Evolutionary conservation across 768 basidiomycete genomes (phyloP).

Genomic region (Kwoniella sp.): DNA sequence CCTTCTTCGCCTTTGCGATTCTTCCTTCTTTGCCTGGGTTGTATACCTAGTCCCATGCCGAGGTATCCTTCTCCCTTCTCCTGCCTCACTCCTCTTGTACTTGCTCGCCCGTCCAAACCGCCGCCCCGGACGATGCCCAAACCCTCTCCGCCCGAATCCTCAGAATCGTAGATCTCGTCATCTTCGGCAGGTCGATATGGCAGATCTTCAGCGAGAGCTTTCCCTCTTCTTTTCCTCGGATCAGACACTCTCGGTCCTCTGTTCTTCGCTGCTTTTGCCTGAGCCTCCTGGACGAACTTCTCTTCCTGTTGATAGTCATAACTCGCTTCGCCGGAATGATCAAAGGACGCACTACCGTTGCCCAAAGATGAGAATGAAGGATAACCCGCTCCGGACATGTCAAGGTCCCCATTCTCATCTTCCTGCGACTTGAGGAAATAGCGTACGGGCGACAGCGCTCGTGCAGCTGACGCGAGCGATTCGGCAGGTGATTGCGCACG

Average conservation of each 20-base stretch:
- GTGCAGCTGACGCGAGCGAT: slow-evolving; percentile 34
- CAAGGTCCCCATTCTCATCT: slow-evolving; percentile 30
- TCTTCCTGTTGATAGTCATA: slow-evolving; percentile 48
- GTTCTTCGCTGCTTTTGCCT: slow-evolving; percentile 15
- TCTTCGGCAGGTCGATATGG: slow-evolving; percentile 50
- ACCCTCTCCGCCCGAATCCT: slow-evolving; percentile 45
- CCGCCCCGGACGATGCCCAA: slow-evolving; percentile 44
- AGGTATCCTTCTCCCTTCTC: slow-evolving; percentile 50
- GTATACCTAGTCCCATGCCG: slow-evolving; percentile 47
- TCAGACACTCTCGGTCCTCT: slow-evolving; percentile 28
- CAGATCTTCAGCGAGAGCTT: slow-evolving; percentile 39
- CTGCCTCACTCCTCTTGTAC: slow-evolving; percentile 40
- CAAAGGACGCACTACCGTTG: slow-evolving; percentile 1
- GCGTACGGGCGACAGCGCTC: slow-evolving; percentile 48
- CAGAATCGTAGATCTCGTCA: slow-evolving; percentile 33
- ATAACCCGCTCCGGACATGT: slow-evolving; percentile 30
- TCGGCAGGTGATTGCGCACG: slow-evolving; percentile 43
- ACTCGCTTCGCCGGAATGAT: slow-evolving; percentile 24
- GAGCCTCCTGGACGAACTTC: slow-evolving; percentile 33
- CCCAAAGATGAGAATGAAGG: slow-evolving; percentile 41
- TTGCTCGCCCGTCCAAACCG: slow-evolving; percentile 42
- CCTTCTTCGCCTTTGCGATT: slow-evolving; percentile 14
- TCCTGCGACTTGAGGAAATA: slow-evolving; percentile 41
- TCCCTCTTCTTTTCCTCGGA: slow-evolving; percentile 27
- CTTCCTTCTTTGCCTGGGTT: slow-evolving; percentile 36